Evolutionary conservation across 768 basidiomycete genomes (phyloP), one percentile per base, ranked within the genome.

Genomic region (Panaeolus papilionaceus): DNA sequence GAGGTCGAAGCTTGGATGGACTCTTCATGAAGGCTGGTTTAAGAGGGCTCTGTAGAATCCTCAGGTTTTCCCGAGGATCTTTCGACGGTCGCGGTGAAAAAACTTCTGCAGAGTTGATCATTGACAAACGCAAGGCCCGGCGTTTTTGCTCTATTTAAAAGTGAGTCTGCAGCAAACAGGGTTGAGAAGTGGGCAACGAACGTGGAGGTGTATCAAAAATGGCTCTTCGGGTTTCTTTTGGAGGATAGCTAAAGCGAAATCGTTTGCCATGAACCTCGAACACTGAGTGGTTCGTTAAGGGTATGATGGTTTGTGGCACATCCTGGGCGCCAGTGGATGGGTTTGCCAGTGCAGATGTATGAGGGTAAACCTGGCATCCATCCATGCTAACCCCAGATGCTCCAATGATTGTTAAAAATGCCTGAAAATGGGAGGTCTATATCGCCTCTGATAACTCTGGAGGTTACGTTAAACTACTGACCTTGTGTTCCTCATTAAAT

Each of bases 21-120:
- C 80, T 73, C 69, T 73, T 78, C 58, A 79, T 72, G 66, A 78
- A 80, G 40, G 77, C 70, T 33, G 76, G 75, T 70, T 83, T 85
- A 9, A 88, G 72, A 0, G 89, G 90, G 14, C 83, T 88, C 73
- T 89, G 85, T 3, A 93, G 81, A 38, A 91, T 80, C 8, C 85
- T 82, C 1, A 93, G 82, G 68, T 92, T 92, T 74, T 88, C 88
- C 38, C 81, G 78, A 1, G 90, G 88, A 71, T 90, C 84, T 3
- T 78, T 76, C 40, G 85, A 88, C 0, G 88, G 89, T 3, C 85
- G 77, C 0, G 91, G 92, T 0, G 87, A 86, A 76, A 92, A 92
- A 4, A 94, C 90, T 71, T 92, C 86, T 0, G 90, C 90, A 65
- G 87, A 88, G 28, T 88, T 83, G 39, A 94, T 92, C 89, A 94